Evolutionary conservation across 345 rosid genomes (phyloP), one percentile per base, ranked within the genome.

Genomic region (Arabidopsis arenosa): DNA sequence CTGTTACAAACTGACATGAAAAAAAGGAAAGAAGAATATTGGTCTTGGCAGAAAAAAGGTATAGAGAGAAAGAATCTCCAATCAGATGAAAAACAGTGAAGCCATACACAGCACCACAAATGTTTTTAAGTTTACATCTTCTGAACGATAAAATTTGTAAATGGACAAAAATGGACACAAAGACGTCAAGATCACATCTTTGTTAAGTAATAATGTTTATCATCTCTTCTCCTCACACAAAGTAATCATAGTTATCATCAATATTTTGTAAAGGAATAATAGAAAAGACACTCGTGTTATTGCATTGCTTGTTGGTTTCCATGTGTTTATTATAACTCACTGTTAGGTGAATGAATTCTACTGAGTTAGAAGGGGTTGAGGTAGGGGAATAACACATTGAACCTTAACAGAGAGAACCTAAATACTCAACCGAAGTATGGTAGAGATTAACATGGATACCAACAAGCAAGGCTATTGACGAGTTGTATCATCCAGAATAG

Each of bases 401-500:
- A 45, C 61, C 26, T 39, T 54, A 17, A 41, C 54, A 10, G 53
- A 43, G 64, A 69, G 15, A 53, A 10, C 32, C 70, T 32, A 70
- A 17, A 44, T 7, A 57, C 26, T 14, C 60, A 18, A 66, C 52
- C 3, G 4, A 35, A 58, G 39, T 75, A 67, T 23, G 33, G 3
- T 41, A 68, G 21, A 39, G 43, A 60, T 67, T 67, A 30, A 67
- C n/a, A 55, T 33, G n/a, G 7, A 40, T 49, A 51, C 55, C 6
- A 67, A 15, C 54, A 67, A n/a, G 53, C 67, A 57, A 41, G 36
- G 55, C 63, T 18, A 23, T 23, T 15, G 13, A 62, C 51, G 26
- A 40, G 76, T 11, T 53, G 55, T 48, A 56, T 37, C 30, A 66
- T 47, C 66, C 21, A 36, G 12, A 67, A 67, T 33, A 18, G 45